Evolutionary conservation across 2,329 filamentous ascomycete species (phyloP).

Genomic region (Talaromyces rugulosus): DNA sequence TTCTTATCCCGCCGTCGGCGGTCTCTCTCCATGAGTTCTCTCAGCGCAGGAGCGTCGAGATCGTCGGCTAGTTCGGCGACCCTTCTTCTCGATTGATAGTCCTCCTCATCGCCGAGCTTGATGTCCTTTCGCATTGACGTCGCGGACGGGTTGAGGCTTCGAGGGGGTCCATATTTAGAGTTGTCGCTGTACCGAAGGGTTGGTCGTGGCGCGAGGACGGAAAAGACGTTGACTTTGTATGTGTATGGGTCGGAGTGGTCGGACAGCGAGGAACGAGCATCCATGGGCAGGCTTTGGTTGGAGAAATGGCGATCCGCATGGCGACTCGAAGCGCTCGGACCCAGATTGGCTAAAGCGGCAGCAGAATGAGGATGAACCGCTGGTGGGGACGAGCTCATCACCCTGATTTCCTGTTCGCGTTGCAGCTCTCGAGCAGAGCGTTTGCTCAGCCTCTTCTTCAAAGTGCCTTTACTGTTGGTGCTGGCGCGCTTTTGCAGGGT

Average conservation of each 20-base stretch:
- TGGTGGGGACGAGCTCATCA: conserved; percentile 68
- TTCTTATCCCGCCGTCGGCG: conserved; percentile 73
- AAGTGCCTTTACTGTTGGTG: conserved; percentile 52
- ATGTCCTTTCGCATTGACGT: conserved; percentile 49
- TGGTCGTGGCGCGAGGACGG: conserved; percentile 79
- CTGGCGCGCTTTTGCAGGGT: conserved; percentile 56
- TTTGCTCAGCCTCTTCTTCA: conserved; percentile 71
- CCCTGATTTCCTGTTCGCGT: conserved; percentile 82
- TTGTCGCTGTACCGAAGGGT: conserved; percentile 68
- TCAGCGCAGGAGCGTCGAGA: conserved; percentile 75
- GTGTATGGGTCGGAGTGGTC: conserved; percentile 69
- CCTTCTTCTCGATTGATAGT: conserved; percentile 56
- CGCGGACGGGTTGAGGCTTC: conserved; percentile 45
- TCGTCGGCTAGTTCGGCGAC: conserved; percentile 74
- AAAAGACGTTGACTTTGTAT: conserved; percentile 75
- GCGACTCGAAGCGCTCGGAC: conserved; percentile 53
- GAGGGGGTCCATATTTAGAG: conserved; percentile 52
- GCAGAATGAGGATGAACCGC: conserved; percentile 52
- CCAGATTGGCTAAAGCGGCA: conserved; percentile 58
- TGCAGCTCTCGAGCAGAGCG: conserved; percentile 69
- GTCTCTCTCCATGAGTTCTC: conserved; percentile 88
- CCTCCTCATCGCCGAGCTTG: conserved; percentile 57
- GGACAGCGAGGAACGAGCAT: conserved; percentile 71
- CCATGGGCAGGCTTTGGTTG: conserved; percentile 69
- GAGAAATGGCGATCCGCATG: conserved; percentile 62